Percentiles rank a stretch among this genome's conserved stretches.
phyloP scores from a whole-genome alignment of 495 filamentous ascomycete species.

The Neurospora sp. region DNA sequence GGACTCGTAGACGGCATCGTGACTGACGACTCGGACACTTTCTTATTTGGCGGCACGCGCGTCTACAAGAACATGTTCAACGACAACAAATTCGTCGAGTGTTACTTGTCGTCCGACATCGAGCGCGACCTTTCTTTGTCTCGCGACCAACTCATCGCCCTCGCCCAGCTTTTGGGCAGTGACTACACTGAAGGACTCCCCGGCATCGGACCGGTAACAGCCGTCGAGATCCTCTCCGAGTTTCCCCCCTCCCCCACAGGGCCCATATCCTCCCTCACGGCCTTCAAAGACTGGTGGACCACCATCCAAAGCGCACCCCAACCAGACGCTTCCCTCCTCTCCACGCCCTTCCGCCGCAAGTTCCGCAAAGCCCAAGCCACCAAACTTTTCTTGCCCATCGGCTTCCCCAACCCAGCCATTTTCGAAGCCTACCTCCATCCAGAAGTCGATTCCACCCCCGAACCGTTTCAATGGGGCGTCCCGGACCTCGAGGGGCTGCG shows the following conservation, averaged over 20 bases:
- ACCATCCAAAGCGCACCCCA: too few relatives aligned
- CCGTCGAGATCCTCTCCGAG: constrained; percentile 86
- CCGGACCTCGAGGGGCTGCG: constrained; percentile 82
- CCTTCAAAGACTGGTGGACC: constrained; percentile 81
- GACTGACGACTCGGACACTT: constrained; percentile 96
- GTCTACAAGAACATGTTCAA: constrained; percentile 99
- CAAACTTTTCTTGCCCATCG: constrained; percentile 73
- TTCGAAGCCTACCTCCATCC: constrained; percentile 75
- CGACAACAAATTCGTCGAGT: constrained; percentile 92
- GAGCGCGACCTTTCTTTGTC: constrained; percentile 83
- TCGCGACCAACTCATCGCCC: constrained; percentile 68
- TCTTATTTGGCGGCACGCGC: constrained; percentile 89
- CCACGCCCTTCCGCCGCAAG: constrained; percentile 63
- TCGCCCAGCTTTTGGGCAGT: constrained; percentile 81
- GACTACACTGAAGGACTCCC: constrained; percentile 93
- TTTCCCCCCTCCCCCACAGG: constrained; percentile 39
- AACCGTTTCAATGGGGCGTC: constrained; percentile 86
- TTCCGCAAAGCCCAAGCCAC: constrained; percentile 63
- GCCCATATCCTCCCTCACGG: constrained; percentile 34
- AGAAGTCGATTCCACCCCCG: constrained; percentile 68
- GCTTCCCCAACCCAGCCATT: constrained; percentile 62
- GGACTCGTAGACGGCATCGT: constrained; percentile 94
- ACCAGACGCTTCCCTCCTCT: too few relatives aligned
- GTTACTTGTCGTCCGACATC: constrained; percentile 79
- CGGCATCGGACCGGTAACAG: constrained; percentile 85